Conservation (phyloP, 2,329 filamentous ascomycete genomes). For the Metarhizium sp. region DNA sequence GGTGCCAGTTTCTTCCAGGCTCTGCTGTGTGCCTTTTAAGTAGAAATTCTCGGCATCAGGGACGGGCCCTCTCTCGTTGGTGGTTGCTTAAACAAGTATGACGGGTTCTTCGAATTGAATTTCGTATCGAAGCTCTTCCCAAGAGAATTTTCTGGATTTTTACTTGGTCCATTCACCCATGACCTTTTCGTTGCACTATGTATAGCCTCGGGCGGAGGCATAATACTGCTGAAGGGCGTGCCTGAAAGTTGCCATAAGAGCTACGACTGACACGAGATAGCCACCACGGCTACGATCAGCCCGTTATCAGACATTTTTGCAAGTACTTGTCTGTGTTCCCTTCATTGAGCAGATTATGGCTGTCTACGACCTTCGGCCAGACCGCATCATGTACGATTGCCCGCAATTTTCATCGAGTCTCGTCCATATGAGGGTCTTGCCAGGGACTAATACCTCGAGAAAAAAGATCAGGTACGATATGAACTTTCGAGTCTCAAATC, state of each 20-base stretch:
- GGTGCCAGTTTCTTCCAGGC: slow-evolving; percentile 24
- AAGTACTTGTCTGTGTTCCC: background rate
- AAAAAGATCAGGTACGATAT: too few species aligned
- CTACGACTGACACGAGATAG: slow-evolving; percentile 39
- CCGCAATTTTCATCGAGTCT: too few species aligned
- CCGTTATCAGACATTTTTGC: slow-evolving; percentile 14
- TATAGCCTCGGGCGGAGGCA: slow-evolving; percentile 38
- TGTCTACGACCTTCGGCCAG: background rate
- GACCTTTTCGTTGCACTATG: slow-evolving; percentile 36
- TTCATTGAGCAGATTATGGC: background rate
- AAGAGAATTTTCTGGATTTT: slow-evolving; percentile 30
- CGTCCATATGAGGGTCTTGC: too few species aligned
- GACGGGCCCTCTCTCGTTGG: slow-evolving; percentile 29
- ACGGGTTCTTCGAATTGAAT: slow-evolving; percentile 40
- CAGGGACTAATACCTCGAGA: too few species aligned
- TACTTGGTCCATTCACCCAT: slow-evolving; percentile 36
- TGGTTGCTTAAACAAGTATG: slow-evolving; percentile 9
- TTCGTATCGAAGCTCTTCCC: slow-evolving; percentile 37
- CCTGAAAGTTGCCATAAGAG: slow-evolving; percentile 25
- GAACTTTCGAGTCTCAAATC: too few species aligned
- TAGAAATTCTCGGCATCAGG: slow-evolving; percentile 21
- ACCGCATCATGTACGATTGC: too few species aligned
- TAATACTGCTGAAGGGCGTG: too few species aligned
- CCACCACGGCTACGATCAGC: slow-evolving; percentile 31
- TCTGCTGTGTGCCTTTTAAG: slow-evolving; percentile 28